Evolutionary conservation across 352 stramenopile species (phyloP), one percentile per base, ranked within the genome.

Genomic region (Pythium periplocum): DNA sequence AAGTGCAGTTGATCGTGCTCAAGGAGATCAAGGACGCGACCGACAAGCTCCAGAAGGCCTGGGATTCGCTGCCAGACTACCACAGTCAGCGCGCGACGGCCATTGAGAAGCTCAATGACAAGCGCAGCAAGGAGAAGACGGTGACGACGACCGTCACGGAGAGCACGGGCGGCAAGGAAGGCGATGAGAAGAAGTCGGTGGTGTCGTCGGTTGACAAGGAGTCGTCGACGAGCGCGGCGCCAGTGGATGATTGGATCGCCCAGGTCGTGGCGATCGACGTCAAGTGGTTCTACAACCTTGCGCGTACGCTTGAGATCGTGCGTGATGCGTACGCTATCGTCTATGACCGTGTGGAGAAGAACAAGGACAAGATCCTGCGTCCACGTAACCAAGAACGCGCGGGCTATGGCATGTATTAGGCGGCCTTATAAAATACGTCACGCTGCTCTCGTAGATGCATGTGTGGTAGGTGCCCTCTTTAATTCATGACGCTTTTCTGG

Each of bases 221-320:
- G 57, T 75, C 68, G 38, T 52, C 59, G 33, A 73, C 61, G 6
- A 36, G 51, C 38, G 64, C 56, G 17, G 49, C 59, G 6, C 69
- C 69, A 0, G 61, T 68, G 3, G 66, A 84, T 31, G 83, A 93
- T 52, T 78, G 75, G 48, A 30, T 85, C n/a, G 73, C 79, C 17
- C 66, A 86, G 37, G 65, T 90, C 48, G 74, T 89, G 12, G 80
- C 83, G 37, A 51, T 94, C 12, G 83, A 94, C 49, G 55, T 94
- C 56, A 92, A 94, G 70, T 94, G 83, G 83, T 87, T 80, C 55
- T 87, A 85, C 40, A 89, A 91, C 66, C 60, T 92, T 12, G 68
- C 69, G 51, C 74, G 76, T 43, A 66, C 69, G 10, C 71, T 94
- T 5, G 81, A 92, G 52, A 76, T 61, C 41, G 68, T 94, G 61